Percentiles rank a stretch among this genome's conserved stretches.
phyloP scores from a whole-genome alignment of 2,329 filamentous ascomycete genomes.

The Cladosporium oxysporum region DNA sequence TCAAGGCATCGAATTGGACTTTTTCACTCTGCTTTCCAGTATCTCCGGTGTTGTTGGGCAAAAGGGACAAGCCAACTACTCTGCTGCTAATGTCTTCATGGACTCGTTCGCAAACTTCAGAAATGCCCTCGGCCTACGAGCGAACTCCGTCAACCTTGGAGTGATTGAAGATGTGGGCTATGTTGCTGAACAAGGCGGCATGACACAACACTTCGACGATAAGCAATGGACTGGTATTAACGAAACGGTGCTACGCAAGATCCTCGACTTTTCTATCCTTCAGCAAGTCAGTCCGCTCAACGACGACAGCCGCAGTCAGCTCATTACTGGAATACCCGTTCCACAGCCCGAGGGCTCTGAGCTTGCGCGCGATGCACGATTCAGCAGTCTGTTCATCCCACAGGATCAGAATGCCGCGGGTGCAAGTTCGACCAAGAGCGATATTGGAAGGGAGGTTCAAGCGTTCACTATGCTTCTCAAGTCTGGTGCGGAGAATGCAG shows the following conservation, averaged over 20 bases:
- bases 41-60: slow-evolving; percentile 29
- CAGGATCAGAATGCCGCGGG: not conserved
- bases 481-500: not conserved
- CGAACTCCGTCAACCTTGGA: slow-evolving; percentile 34
- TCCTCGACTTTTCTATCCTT: not conserved
- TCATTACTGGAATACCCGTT: not conserved
- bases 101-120: slow-evolving; percentile 34
- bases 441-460: not conserved
- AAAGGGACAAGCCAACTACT: slow-evolving; percentile 30
- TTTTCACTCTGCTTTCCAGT: slow-evolving; percentile 36
- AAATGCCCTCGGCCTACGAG: slow-evolving; percentile 27
- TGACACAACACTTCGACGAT: not conserved
- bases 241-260: not conserved
- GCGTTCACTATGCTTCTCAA: not conserved
- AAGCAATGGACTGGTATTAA: not conserved
- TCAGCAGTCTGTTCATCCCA: not conserved
- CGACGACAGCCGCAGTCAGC: not conserved
- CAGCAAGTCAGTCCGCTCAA: not conserved
- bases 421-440: not conserved
- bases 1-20: slow-evolving; percentile 29
- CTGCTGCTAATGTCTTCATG: slow-evolving; percentile 29
- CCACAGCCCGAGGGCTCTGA: not conserved
- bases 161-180: slow-evolving; percentile 7
- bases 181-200: not conserved
- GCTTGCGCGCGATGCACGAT: not conserved